phyloP scores from a whole-genome alignment of 352 stramenopile species.

The Elongisporangium undulatum region DNA sequence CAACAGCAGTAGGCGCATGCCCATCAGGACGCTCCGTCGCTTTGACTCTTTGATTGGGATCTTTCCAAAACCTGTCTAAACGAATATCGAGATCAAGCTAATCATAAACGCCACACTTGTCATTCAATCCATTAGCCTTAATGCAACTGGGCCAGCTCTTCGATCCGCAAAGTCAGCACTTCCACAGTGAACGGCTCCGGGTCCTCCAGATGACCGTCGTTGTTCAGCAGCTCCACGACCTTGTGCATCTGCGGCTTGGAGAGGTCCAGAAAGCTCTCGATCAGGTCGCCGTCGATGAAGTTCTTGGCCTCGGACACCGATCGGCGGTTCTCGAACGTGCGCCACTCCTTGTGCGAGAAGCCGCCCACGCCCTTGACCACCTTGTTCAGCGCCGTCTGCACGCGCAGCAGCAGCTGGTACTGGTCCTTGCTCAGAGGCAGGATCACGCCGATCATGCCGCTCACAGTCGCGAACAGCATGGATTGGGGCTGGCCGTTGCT shows the following conservation, averaged over 20 bases:
- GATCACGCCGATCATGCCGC: conserved; percentile 94
- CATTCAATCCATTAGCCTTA: conserved; percentile 26
- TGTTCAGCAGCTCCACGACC: conserved; percentile 92
- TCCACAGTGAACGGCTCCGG: conserved; percentile 59
- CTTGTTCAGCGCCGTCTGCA: conserved; percentile 88
- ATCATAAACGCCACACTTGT: neutral
- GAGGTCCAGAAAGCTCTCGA: conserved; percentile 95
- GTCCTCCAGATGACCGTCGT: conserved; percentile 70
- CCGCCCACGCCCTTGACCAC: conserved; percentile 90
- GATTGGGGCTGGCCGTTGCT: conserved; percentile 24
- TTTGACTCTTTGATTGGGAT: neutral
- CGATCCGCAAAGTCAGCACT: conserved; percentile 57
- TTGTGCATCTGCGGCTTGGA: conserved; percentile 85
- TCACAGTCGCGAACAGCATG: conserved; percentile 94
- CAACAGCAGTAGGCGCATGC: neutral
- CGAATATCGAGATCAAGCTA: neutral
- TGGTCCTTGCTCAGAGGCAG: conserved; percentile 90
- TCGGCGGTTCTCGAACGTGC: conserved; percentile 90
- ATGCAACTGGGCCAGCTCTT: conserved; percentile 76
- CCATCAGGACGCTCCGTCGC: neutral
- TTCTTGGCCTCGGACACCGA: conserved; percentile 80
- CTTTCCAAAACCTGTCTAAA: neutral
- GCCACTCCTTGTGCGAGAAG: conserved; percentile 91
- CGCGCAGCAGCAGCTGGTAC: conserved; percentile 87
- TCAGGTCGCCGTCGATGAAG: conserved; percentile 95